These are phyloP conservation scores for Phytopythium litorale DNA, from an alignment of 352 stramenopile genomes.

Conservation along the genomic window DNA sequence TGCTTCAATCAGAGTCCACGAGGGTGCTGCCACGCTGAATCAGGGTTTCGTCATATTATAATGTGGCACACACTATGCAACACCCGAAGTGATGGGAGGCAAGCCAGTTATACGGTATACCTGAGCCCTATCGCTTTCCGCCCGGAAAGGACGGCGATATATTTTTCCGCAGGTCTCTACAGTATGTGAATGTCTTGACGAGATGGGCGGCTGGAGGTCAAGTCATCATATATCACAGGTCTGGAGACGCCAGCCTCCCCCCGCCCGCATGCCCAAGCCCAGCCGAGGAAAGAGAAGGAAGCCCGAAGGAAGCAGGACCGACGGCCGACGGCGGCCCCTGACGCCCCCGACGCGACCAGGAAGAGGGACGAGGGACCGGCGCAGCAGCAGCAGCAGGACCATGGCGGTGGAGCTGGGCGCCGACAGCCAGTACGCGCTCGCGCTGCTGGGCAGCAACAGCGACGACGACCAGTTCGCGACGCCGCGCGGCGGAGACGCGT, in stretches of 20 bases:
- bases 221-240: background rate
- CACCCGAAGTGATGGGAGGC: background rate
- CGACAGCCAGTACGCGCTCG: slow-evolving; percentile 45
- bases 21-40: background rate
- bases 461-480: slow-evolving; percentile 56
- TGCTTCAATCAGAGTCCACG: background rate
- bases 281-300: background rate
- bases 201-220: background rate
- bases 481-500: slow-evolving; percentile 13
- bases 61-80: background rate
- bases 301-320: background rate
- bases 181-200: background rate
- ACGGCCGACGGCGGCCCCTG: background rate
- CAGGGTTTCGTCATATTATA: background rate
- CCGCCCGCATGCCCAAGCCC: background rate
- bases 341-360: no score
- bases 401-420: slow-evolving; percentile 39
- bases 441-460: slow-evolving; percentile 48
- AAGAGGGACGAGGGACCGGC: no score
- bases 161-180: background rate
- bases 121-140: background rate
- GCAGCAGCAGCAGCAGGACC: no score
- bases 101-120: slow-evolving; percentile 13
- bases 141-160: background rate
- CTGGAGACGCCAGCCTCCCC: slow-evolving; percentile 1